Percentiles rank a stretch among this genome's conserved stretches.
Conservation (phyloP, 2,329 filamentous ascomycete genomes). For the Fusarium musae region DNA sequence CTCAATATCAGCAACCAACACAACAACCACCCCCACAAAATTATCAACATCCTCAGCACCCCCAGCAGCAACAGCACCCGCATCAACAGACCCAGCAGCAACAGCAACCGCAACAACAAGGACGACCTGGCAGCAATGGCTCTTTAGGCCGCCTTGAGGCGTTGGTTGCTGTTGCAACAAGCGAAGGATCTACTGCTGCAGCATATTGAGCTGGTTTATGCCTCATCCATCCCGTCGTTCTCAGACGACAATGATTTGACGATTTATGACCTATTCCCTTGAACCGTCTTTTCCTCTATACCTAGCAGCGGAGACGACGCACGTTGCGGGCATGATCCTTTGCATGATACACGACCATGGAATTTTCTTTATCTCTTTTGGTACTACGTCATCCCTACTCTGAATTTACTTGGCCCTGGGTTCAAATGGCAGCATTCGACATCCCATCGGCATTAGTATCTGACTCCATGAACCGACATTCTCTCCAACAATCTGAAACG, state of each 20-base stretch:
- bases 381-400: conserved; percentile 34
- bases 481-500: conserved; percentile 10
- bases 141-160: conserved; percentile 55
- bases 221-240: background rate
- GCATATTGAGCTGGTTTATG: conserved; percentile 47
- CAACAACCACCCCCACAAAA: conserved; percentile 23
- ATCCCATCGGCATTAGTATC: conserved; percentile 9
- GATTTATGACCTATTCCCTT: conserved; percentile 40
- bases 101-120: conserved; percentile 46
- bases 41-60: conserved; percentile 25
- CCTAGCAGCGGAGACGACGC: conserved; percentile 33
- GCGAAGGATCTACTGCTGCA: conserved; percentile 56
- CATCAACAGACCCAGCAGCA: conserved; percentile 45
- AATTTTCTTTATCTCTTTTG: conserved; percentile 8
- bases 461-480: conserved; percentile 3
- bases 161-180: conserved; percentile 57
- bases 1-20: conserved; percentile 36
- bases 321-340: conserved; percentile 33
- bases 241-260: conserved; percentile 39
- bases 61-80: conserved; percentile 39
- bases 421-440: conserved; percentile 29
- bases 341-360: conserved; percentile 40
- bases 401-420: conserved; percentile 8
- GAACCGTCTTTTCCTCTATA: conserved; percentile 22
- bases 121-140: conserved; percentile 46